Base-by-base conservation (phyloP, 1,139 yeast species). In the Yamadazyma siamensis region DNA sequence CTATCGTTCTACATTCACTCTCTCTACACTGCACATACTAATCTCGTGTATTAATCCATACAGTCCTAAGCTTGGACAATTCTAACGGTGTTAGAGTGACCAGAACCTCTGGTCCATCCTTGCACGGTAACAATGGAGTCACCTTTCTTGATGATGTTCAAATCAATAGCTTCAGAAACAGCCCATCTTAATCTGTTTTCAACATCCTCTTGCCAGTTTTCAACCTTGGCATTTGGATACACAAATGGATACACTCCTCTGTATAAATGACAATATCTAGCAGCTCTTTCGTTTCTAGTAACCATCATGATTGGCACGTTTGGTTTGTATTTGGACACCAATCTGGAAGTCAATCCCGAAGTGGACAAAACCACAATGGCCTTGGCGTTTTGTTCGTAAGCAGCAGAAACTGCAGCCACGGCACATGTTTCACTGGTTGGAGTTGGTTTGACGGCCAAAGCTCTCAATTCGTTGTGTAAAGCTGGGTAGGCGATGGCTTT, bases 101-200 rank as follows among this genome's bases (percentile, higher is more conserved):
- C 99, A 46, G 89, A 76, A 70, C 98, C 98, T 64, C 94, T 85
- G 58, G 95, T 86, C 94, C 96, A 91, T 63, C 98, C 98, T 77
- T 91, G 98, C 60, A 91, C 84, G 57, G 95, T 86, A 50, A 91
- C 88, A 54, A 88, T 84, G 39, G 85, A 73, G 63, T 88, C 96
- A 64, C 96, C 96, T 66, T 79, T 78, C 54, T 71, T 67, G 61
- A 91, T 72, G 64, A 91, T 80, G 49, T 95, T 95, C 54, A 89
- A 77, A 46, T 77, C 82, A 56, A 82, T 75, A 49, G 96, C 96
- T 72, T 84, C 89, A 48, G 80, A 74, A 63, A 91, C 84, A 61
- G 96, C 97, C 82, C 86, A 84, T 68, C 85, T 77, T 64, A 91
- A 80, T 75, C 98, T 86, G 62, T 73, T 75, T 75, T 91, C 97